Evolutionary conservation across 2,329 filamentous ascomycete species (phyloP).

Genomic region (Trichoderma atrobrunneum): DNA sequence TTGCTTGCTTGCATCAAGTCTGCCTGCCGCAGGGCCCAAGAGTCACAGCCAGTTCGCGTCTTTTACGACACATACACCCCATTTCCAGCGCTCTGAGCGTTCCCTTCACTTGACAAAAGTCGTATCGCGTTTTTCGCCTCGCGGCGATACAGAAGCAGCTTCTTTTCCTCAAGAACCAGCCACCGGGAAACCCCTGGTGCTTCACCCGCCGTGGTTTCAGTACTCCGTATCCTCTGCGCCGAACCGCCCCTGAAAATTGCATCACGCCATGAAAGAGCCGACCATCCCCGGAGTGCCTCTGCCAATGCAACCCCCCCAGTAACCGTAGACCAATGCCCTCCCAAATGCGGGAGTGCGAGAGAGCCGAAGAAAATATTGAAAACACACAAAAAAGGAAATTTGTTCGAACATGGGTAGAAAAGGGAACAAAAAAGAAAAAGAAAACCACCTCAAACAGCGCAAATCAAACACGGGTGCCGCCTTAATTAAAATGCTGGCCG

Average conservation of each 20-base stretch:
- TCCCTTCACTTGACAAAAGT: conserved; percentile 15
- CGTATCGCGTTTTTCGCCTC: conserved; percentile 19
- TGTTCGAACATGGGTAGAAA: conserved; percentile 8
- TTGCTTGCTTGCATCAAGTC: background rate
- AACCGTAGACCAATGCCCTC: conserved; percentile 18
- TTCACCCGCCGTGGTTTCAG: conserved; percentile 19
- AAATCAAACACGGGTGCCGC: conserved; percentile 16
- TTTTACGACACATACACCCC: background rate
- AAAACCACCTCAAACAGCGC: conserved; percentile 1
- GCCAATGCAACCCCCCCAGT: conserved; percentile 17
- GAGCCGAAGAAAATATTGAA: conserved; percentile 13
- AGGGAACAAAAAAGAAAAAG: conserved; percentile 15
- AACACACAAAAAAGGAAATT: conserved; percentile 13
- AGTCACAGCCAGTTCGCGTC: background rate
- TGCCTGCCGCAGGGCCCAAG: background rate
- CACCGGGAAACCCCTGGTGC: conserved; percentile 17
- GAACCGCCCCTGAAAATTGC: conserved; percentile 21
- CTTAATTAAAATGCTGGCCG: conserved; percentile 12
- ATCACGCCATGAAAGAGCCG: conserved; percentile 22
- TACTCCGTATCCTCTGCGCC: conserved; percentile 22
- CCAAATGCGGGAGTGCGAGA: conserved; percentile 5
- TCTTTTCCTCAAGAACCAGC: conserved; percentile 19
- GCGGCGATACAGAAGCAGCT: conserved; percentile 20
- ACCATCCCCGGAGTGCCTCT: conserved; percentile 17
- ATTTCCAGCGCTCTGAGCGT: conserved; percentile 15